A percentile compares a stretch with the other conserved stretches of the same genome.
These are phyloP conservation scores for Fraxinus ornus DNA, from an alignment of 305 asterid genomes.

Conservation along the genomic window DNA sequence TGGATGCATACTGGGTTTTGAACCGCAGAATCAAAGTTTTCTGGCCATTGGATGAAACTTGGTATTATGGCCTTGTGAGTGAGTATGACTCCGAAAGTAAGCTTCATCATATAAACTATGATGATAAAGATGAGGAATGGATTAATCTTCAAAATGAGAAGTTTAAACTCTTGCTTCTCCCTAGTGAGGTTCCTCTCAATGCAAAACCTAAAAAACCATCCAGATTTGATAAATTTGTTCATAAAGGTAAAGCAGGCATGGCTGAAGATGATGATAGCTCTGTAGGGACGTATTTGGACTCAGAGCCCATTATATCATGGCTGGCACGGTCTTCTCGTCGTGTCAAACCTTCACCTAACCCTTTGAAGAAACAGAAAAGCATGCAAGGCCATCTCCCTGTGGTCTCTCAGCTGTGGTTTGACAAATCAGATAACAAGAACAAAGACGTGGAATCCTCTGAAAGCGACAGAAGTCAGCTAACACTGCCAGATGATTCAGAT, in stretches of 20 bases:
- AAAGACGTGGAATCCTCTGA: constrained; percentile 35
- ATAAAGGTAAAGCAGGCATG: constrained; percentile 35
- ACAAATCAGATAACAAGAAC: constrained; percentile 41
- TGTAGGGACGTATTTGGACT: constrained; percentile 55
- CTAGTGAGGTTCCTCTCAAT: constrained; percentile 76
- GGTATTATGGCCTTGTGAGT: constrained; percentile 86
- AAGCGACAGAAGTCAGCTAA: constrained; percentile 28
- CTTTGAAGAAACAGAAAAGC: constrained; percentile 54
- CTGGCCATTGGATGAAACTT: constrained; percentile 96
- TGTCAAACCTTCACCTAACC: constrained; percentile 57
- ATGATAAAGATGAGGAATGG: constrained; percentile 97
- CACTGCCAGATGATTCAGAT: constrained; percentile 35
- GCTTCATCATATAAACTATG: constrained; percentile 85
- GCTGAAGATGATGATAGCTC: constrained; percentile 45
- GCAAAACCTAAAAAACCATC: constrained; percentile 41
- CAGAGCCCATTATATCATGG: constrained; percentile 94
- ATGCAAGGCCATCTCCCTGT: constrained; percentile 37
- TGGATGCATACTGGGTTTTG: constrained; percentile 75
- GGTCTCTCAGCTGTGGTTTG: constrained; percentile 40
- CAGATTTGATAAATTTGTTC: constrained; percentile 29
- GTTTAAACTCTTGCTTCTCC: constrained; percentile 88
- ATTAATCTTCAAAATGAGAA: constrained; percentile 80
- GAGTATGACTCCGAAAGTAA: constrained; percentile 74
- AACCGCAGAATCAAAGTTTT: constrained; percentile 79
- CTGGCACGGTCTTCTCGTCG: constrained; percentile 75